These are phyloP conservation scores for Ensete glaucum DNA, from an alignment of 176 grass and related monocot species.

Conservation along the genomic window DNA sequence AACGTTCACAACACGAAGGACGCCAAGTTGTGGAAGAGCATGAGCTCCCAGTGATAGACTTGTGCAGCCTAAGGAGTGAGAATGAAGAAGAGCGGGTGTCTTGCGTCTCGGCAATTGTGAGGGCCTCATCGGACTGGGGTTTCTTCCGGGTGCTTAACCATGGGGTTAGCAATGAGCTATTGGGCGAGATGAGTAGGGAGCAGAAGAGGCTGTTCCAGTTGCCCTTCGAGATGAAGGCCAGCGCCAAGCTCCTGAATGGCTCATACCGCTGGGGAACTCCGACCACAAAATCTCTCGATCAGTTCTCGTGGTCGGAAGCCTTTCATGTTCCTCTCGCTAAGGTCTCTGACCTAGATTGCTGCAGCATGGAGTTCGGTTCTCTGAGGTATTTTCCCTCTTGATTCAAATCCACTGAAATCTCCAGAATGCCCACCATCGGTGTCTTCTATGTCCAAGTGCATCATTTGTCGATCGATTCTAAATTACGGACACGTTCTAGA, in stretches of 20 bases:
- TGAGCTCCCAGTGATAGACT: constrained; percentile 17
- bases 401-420: constrained; percentile 9
- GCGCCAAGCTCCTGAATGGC: constrained; percentile 41
- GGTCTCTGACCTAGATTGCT: constrained; percentile 38
- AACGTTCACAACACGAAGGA: not conserved
- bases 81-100: not conserved
- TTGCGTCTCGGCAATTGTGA: not conserved
- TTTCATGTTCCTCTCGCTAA: constrained; percentile 68
- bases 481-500: too few relatives aligned
- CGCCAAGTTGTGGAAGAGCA: not conserved
- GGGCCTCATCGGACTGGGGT: constrained; percentile 10
- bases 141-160: constrained; percentile 22
- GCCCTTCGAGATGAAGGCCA: constrained; percentile 45
- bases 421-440: constrained; percentile 4
- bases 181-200: constrained; percentile 7
- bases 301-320: constrained; percentile 88
- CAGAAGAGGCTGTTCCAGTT: not conserved
- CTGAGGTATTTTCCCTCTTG: constrained; percentile 36
- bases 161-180: constrained; percentile 2
- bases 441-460: not conserved
- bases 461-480: too few relatives aligned
- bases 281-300: constrained; percentile 46
- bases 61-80: not conserved
- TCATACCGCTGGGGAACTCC: constrained; percentile 79
- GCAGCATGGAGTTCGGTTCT: constrained; percentile 41